Evolutionary conservation across 805 yeast species (phyloP), one percentile per base, ranked within the genome.

Genomic region (Myxozyma vanderwaltii): DNA sequence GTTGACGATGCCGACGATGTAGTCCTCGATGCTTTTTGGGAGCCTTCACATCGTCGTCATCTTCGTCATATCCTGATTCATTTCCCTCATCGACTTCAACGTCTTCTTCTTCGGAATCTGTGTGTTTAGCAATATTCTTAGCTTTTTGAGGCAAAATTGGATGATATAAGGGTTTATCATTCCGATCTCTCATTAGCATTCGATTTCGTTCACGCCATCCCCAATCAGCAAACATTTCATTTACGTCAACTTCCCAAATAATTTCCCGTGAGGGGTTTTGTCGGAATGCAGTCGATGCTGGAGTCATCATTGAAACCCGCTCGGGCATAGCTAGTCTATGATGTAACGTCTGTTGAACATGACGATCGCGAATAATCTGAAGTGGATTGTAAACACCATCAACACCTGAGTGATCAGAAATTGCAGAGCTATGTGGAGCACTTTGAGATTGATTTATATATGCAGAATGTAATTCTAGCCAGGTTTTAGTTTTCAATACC

Each of bases 371-470:
- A 31, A 63, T 61, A 4, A 53, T 50, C 35, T 63, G 67, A 7
- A 63, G 55, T 4, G 66, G 66, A 43, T 63, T 63, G 51, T 63
- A 63, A 26, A 59, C 66, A 5, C 66, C 64, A 41, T 63, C 67
- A 19, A 62, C 66, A 26, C 67, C 58, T 1, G 59, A 47, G 47
- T 47, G 58, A 10, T 35, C 21, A 27, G 15, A 26, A 0, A 35
- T 23, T 3, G 50, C 41, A 12, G 47, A 27, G 5, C 33, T 19
- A 56, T 47, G 41, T 2, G 53, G 39, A 17, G 35, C 19, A 8
- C 29, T 21, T 36, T 63, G 66, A 12, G 47, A 19, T 19, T 59
- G 55, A 12, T 43, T 21, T 27, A 63, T 63, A 21, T 33, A 50
- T 5, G 61, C 60, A 1, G 58, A 46, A 49, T 56, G 64, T 6